Conservation (phyloP, 1,284 basidiomycete species). For the Ustilago vetiveriae region DNA sequence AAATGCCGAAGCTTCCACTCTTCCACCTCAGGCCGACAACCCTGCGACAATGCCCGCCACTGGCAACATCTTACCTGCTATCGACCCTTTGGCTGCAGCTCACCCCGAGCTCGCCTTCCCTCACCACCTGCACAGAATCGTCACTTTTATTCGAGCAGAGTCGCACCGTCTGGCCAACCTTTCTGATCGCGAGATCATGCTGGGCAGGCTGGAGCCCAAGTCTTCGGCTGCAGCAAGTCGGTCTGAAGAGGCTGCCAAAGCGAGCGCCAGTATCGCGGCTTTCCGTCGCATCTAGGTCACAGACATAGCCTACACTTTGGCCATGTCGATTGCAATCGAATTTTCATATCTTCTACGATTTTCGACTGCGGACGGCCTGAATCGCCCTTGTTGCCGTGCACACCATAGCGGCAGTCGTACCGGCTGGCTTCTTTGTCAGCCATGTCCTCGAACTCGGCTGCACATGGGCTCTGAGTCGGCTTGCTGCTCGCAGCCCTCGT, state of each 20-base stretch:
- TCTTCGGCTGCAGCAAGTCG: conserved; percentile 5
- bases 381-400: no score
- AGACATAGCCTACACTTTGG: no score
- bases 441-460: no score
- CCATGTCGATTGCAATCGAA: no score
- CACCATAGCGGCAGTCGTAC: no score
- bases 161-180: conserved; percentile 77
- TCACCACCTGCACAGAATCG: conserved; percentile 77
- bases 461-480: no score
- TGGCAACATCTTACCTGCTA: conserved; percentile 20
- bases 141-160: conserved; percentile 82
- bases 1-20: conserved; percentile 17
- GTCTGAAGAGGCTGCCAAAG: conserved; percentile 21
- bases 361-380: no score
- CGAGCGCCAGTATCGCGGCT: conserved; percentile 37
- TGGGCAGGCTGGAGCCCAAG: conserved; percentile 21
- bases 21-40: conserved; percentile 19
- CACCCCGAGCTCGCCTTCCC: conserved; percentile 68
- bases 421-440: no score
- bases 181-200: conserved; percentile 76
- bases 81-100: conserved; percentile 39
- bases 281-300: conserved; percentile 31
- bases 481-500: no score
- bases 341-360: no score
- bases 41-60: conserved; percentile 22